Evolutionary conservation across 139 green algal genomes (phyloP).

Genomic region (Haematococcus sp.): DNA sequence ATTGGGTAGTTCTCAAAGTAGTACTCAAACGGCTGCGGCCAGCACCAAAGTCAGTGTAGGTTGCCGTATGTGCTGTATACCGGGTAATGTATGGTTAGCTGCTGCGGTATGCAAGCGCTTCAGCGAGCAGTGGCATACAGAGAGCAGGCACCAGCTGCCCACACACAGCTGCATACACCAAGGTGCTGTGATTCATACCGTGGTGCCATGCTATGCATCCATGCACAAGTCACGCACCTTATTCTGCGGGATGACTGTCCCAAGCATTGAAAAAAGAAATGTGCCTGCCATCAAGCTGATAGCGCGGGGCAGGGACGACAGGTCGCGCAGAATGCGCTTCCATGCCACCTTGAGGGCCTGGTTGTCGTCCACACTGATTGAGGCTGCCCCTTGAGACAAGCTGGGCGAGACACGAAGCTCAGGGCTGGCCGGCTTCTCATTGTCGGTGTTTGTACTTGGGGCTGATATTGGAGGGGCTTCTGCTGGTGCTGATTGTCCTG

Average conservation of each 20-base stretch:
- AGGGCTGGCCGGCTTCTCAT: slow-evolving; percentile 5
- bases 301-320: slow-evolving; percentile 85
- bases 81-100: no score
- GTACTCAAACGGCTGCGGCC: slow-evolving; percentile 57
- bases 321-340: slow-evolving; percentile 40
- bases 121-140: no score
- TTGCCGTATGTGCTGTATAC: no score
- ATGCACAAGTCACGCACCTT: slow-evolving; percentile 66
- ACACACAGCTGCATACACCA: no score
- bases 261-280: slow-evolving; percentile 75
- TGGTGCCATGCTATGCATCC: no score
- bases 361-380: neutral
- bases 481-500: neutral
- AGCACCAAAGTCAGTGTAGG: no score
- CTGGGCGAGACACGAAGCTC: neutral
- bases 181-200: no score
- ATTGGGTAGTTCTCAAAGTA: slow-evolving; percentile 70
- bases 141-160: no score
- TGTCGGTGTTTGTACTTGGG: no score
- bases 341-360: slow-evolving; percentile 19
- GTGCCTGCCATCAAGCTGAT: slow-evolving; percentile 87
- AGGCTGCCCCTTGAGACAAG: neutral
- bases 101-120: no score
- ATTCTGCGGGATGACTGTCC: slow-evolving; percentile 93
- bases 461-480: neutral